Base-by-base conservation (phyloP, 495 filamentous ascomycete genomes). In the Daldinia bambusicola region DNA sequence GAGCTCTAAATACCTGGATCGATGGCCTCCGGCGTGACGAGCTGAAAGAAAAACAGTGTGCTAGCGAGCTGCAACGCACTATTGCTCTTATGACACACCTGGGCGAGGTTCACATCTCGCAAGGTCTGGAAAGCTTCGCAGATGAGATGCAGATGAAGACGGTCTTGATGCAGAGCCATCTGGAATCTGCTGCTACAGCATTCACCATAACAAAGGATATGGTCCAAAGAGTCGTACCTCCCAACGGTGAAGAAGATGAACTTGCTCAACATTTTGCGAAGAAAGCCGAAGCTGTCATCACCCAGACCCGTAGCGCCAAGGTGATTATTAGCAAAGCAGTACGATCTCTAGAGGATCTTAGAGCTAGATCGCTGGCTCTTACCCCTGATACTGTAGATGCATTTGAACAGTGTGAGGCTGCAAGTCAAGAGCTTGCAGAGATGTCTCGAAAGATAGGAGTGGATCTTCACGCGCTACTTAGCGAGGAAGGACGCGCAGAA, bases 51-150 rank as follows among this genome's bases (percentile, higher is more conserved):
- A 88, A 90, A 73, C 90, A 93, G 59, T 92, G 93, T 74, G 89
- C 88, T 2, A 85, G 86, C 6, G 93, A 97, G 75, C 80, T 98
- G 38, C 90, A 95, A 76, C 82, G 92, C 58, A 91, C 91, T 2
- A 93, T 97, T 66, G 91, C 93, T 61, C 83, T 98, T 37, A 90
- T 98, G 84, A 84, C 86, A 2, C 94, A 98, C 76, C 86, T 98
- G 1, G 89, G 89, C 4, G 92, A 95, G 75, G 88, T 92, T 8
- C 89, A 95, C 69, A 89, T 97, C 51, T 85, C 89, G 8, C 84
- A 85, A 22, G 90, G 87, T 32, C 80, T 94, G 12, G 89, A 92
- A 67, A 89, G 87, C 70, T 95, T 92, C 75, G 92, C 93, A 1
- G 92, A 94, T 70, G 89, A 94, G 70, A 76, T 91, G 16, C 90